Conservation (phyloP, 1,284 basidiomycete species). For the Leccinum pachyderme region DNA sequence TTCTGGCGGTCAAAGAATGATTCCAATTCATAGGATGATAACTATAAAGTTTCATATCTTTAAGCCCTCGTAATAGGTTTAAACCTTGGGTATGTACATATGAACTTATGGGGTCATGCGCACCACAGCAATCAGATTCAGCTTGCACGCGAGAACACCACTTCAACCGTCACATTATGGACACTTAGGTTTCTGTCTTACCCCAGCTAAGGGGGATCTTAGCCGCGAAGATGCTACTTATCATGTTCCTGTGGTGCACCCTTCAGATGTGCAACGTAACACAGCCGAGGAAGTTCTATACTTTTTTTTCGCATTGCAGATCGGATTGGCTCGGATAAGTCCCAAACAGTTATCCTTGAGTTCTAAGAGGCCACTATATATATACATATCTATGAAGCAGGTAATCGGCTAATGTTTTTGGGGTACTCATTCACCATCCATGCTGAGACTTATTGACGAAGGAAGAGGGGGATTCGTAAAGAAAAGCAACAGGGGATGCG, state of each 20-base stretch:
- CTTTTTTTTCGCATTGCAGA: background rate
- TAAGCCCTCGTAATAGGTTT: too few relatives aligned
- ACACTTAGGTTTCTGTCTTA: background rate
- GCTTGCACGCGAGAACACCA: too few relatives aligned
- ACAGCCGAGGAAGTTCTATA: background rate
- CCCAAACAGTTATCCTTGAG: background rate
- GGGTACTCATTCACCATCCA: background rate
- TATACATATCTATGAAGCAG: background rate
- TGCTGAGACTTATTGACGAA: background rate
- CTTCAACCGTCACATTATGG: background rate
- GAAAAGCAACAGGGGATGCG: background rate
- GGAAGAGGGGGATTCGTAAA: background rate
- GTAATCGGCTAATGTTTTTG: background rate
- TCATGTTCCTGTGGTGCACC: background rate
- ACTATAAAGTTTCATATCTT: background rate
- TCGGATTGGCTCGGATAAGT: too few relatives aligned
- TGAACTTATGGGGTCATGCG: too few relatives aligned
- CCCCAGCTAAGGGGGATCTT: background rate
- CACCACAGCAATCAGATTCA: too few relatives aligned
- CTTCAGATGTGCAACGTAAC: background rate
- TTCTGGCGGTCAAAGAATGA: background rate
- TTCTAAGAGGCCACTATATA: background rate
- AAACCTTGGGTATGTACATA: too few relatives aligned
- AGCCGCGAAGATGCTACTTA: background rate
- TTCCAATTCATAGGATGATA: background rate